Evolutionary conservation across 495 filamentous ascomycete genomes (phyloP), one percentile per base, ranked within the genome.

Genomic region (Podospora comata): DNA sequence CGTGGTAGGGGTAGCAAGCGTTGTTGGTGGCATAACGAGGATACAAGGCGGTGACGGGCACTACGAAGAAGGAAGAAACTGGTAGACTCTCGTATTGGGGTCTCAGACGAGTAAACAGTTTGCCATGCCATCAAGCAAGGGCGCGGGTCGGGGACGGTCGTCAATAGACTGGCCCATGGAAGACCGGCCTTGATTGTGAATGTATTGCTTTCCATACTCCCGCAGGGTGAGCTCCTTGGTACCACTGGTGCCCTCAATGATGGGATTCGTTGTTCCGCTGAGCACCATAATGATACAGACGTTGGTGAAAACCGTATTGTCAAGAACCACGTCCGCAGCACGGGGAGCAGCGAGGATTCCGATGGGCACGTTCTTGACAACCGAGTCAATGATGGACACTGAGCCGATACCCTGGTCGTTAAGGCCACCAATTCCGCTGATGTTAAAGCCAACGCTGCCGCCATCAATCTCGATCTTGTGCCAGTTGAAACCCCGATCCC

Each of bases 301-400:
- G 62, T 66, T 64, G 9, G 63, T 66, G 67, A 83, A 78, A 44
- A 79, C 75, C 53, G 80, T 74, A 70, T 85, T 85, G 64, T 85
- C 77, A 15, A 85, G 48, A 28, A 81, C 74, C 61, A 83, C 79
- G 23, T 79, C 78, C 34, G 78, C 70, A 20, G 79, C 76, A 60
- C 79, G 75, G 77, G 82, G 88, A 13, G 81, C 84, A 53, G 89
- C 92, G 13, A 86, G 79, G 23, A 93, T 79, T 71, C 85, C 91
- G 54, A 85, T 83, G 1, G 82, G 81, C 5, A 86, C 89, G 71
- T 87, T 86, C 53, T 76, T 86, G 65, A 94, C 83, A 3, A 72
- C 83, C 71, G 85, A 89, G 75, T 94, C 92, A 28, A 91, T 83
- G 62, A 94, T 76, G 32, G 92, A 77, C n/a, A 93, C 82, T 0